Base-by-base conservation (phyloP, 2,329 filamentous ascomycete genomes). In the Aspergillus awamori region DNA sequence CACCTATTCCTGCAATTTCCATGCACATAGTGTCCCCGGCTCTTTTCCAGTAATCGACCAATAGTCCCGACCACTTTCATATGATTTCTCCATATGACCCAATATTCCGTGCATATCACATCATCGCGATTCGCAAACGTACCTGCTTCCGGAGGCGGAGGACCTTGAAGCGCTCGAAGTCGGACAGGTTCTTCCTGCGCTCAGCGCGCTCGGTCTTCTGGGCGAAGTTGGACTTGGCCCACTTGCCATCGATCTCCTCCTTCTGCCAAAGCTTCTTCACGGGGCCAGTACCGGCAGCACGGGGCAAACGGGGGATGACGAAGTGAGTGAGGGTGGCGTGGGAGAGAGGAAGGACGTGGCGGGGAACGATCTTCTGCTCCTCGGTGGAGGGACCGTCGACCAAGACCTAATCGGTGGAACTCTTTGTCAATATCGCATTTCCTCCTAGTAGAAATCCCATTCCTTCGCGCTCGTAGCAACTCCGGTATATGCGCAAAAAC, bases 91-190 rank as follows among this genome's bases (percentile, higher is more conserved):
- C n/a, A 8, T 47, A 17, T 33, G 13, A 15, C 10, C 39, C 36
- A 4, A 24, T 38, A 15, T n/a, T 33, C 41, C 57, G 51, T 51
- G 6, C 52, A 45, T 24, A n/a, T n/a, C 55, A 48, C 28, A 28
- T 6, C 53, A 47, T 47, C 53, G n/a, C n/a, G 55, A 51, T 11
- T 64, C 52, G 53, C 62, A 51, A 58, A 84, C 86, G 72, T 79
- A 93, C 92, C 90, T 97, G 93, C 89, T 99, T 99, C 90, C 94
- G 96, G 84, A 98, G 87, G 83, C 94, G 90, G 88, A 98, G 87
- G 76, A 98, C 95, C 91, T 99, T 97, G 92, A 98, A 99, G 82
- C 95, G 90, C 87, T 99, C 95, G 80, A 99, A 99, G 87, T 99
- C 95, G 83, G 89, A 96, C 72, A 99, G 86, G 77, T 88, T 87